Conservation (phyloP, 108 stramenopile genomes). For the Asterionellopsis glacialis region DNA sequence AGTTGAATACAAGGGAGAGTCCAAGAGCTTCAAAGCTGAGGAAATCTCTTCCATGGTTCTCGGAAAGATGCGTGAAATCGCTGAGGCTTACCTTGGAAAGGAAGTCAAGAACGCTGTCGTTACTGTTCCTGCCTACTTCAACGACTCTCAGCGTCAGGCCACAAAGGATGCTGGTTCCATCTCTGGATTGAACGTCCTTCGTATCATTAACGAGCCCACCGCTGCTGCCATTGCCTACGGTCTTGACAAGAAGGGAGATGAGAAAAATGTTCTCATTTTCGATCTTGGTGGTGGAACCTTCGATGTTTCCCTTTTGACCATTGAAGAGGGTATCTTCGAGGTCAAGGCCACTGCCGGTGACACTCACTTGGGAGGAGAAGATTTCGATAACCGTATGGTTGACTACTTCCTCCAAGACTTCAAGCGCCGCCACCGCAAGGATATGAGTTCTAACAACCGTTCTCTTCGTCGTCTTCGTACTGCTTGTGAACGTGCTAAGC, state of each 20-base stretch:
- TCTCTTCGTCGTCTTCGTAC: conserved; percentile 99
- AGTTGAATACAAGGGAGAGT: conserved; percentile 91
- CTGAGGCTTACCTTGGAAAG: conserved; percentile 98
- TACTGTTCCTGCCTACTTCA: conserved; percentile 99
- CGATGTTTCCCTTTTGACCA: conserved; percentile 95
- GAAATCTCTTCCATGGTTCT: conserved; percentile 99
- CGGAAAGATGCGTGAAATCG: conserved; percentile 98
- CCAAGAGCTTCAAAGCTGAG: conserved; percentile 90
- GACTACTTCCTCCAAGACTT: conserved; percentile 96
- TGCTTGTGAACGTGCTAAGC: conserved; percentile 99
- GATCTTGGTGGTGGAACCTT: conserved; percentile 99
- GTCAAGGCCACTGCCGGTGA: conserved; percentile 99
- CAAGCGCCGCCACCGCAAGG: conserved; percentile 91
- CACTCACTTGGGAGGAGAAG: conserved; percentile 99
- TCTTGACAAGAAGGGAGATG: conserved; percentile 56
- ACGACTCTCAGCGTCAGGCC: conserved; percentile 99
- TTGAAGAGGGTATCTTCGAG: conserved; percentile 99
- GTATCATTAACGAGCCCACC: conserved; percentile 99
- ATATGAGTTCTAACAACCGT: conserved; percentile 90
- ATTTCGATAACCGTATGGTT: conserved; percentile 98
- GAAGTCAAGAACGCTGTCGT: conserved; percentile 99
- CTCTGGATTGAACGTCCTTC: conserved; percentile 97
- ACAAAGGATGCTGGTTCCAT: conserved; percentile 99
- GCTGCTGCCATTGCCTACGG: conserved; percentile 99
- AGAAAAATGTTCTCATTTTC: conserved; percentile 98